Evolutionary conservation across 345 rosid genomes (phyloP), one percentile per base, ranked within the genome.

Genomic region (Acer campestre): DNA sequence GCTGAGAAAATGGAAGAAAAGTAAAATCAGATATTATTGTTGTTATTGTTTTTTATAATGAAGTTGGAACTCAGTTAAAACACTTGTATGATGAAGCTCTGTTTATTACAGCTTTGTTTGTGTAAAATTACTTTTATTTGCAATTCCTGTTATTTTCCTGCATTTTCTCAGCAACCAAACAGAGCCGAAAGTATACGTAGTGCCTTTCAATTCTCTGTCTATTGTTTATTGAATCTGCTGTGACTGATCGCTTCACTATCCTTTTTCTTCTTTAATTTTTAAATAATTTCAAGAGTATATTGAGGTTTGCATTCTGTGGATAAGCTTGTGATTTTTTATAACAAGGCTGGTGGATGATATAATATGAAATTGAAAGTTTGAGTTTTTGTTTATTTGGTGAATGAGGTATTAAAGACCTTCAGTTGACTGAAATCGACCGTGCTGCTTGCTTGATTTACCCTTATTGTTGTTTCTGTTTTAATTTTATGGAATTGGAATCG

Each of bases 1-100:
- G 79, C 87, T 79, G 86, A 78, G 90, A 82, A 85, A 84, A 78
- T 64, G 78, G 76, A 77, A 77, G 81, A 72, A 73, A 68, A 7
- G 38, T 68, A 53, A 67, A 68, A 72, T 76, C 74, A 67, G 62
- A 73, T 51, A 35, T 68, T 17, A 40, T 2, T 10, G 18, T n/a
- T 13, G 18, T 25, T 13, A 0, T 44, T 31, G 23, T 31, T 53
- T 7, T 55, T 70, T 42, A 31, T 10, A 14, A 31, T 62, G n/a
- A 53, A 70, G 62, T 70, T 71, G 51, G 70, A 74, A 74, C 69
- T 63, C 13, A 74, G 70, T 74, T 23, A 31, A 31, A 61, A 73
- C 67, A 35, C 75, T 55, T 56, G 38, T 35, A 35, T 9, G 14
- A 4, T 22, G 25, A 6, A 67, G 70, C 53, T 38, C 53, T 42